Evolutionary conservation across 805 yeast species (phyloP).

Genomic region (Spathaspora hagerdaliae): DNA sequence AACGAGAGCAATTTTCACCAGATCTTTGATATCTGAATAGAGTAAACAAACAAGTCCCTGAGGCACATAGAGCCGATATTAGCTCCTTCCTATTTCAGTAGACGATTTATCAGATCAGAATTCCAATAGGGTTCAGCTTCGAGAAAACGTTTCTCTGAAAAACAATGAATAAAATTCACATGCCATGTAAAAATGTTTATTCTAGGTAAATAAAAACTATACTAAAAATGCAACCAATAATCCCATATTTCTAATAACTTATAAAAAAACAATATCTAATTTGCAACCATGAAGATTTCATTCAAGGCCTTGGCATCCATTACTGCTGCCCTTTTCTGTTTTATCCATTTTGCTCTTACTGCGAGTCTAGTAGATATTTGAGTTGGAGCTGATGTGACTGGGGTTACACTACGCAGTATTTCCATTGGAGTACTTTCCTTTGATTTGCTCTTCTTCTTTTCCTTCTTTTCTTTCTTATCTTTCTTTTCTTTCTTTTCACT

Average conservation of each 20-base stretch:
- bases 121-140: too few relatives aligned
- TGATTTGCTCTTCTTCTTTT: conserved; percentile 6
- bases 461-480: conserved; percentile 7
- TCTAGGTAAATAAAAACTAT: too few relatives aligned
- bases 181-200: too few relatives aligned
- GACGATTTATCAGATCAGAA: too few relatives aligned
- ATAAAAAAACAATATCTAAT: conserved; percentile 15
- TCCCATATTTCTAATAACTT: not conserved
- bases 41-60: too few relatives aligned
- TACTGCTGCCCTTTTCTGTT: conserved; percentile 86
- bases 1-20: too few relatives aligned
- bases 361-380: conserved; percentile 40
- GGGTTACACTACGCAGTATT: conserved; percentile 1
- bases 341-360: conserved; percentile 82
- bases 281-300: conserved; percentile 87
- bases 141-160: too few relatives aligned
- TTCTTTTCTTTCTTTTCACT: conserved; percentile 12
- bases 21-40: too few relatives aligned
- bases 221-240: too few relatives aligned
- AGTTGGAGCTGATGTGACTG: conserved; percentile 3
- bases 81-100: too few relatives aligned
- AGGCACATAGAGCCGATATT: too few relatives aligned
- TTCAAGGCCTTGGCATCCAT: conserved; percentile 85
- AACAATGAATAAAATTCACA: too few relatives aligned
- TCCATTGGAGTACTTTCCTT: conserved; percentile 1